Base-by-base conservation (phyloP, 148 eudicot species). In the Agrostemma githago region DNA sequence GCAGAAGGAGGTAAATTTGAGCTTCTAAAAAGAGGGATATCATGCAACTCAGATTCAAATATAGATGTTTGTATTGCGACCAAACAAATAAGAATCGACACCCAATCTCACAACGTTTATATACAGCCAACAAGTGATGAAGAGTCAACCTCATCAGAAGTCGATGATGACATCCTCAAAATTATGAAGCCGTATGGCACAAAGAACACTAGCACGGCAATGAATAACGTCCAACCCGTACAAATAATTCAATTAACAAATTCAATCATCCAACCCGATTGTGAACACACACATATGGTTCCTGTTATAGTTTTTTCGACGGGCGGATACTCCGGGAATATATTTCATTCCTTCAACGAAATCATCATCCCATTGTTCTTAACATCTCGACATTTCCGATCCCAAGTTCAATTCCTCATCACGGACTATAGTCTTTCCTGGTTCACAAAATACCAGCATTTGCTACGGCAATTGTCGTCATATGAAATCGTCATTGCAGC, bases 221-320 rank as follows among this genome's bases (percentile, higher is more conserved):
- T 84, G 61, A 39, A 59, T 26, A n/a, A 7, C 0, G 80, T 88
- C n/a, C 77, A 82, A 42, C 82, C 89, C 14, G 76, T 84, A 3
- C 73, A 84, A 3, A 74, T 62, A 6, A 26, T 43, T 8, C 44
- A n/a, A 4, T 37, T 43, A 9, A 64, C 46, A 73, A 73, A 73
- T 73, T 40, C 78, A 2, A 65, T 6, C 4, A 0, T 58, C 5
- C 4, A 70, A 7, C 82, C 84, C 0, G 64, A 68, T 65, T 88
- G 91, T 61, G 64, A 79, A 1, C 75, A 82, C 39, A 81, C 37
- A 54, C 90, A 89, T 75, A n/a, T 73, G 3, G 85, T 77, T 61
- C 91, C 94, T 8, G 89, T 83, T 0, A 71, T 86, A n/a, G 37
- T 89, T 10, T 89, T 89, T 79, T 89, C 94, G 5, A 21, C 86